Percentiles rank a stretch among this genome's conserved stretches.
phyloP scores from a whole-genome alignment of 768 basidiomycete genomes.

The Russula olivacea region DNA sequence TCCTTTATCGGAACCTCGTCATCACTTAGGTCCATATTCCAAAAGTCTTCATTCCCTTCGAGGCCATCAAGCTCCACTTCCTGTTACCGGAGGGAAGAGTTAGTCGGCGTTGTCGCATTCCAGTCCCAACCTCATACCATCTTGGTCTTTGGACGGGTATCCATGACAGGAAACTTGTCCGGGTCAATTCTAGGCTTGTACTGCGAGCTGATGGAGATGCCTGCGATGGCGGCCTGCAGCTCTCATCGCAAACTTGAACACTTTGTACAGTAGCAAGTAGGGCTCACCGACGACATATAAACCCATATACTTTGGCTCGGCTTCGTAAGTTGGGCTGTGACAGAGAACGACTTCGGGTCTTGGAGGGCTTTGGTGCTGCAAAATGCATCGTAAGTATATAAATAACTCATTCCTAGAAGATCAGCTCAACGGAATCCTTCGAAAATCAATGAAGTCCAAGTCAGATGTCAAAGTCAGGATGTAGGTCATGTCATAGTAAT shows the following conservation, averaged over 20 bases:
- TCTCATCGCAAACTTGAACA: conserved; percentile 14
- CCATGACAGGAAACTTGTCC: conserved; percentile 55
- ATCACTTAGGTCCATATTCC: conserved; percentile 43
- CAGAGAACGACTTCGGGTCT: conserved; percentile 51
- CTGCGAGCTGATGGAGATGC: conserved; percentile 45
- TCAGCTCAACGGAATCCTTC: conserved; percentile 58
- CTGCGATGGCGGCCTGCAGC: conserved; percentile 63
- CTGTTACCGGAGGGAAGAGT: conserved; percentile 34
- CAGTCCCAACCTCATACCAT: conserved; percentile 37
- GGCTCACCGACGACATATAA: conserved; percentile 44
- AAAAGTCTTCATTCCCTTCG: conserved; percentile 65
- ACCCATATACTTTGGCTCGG: conserved; percentile 53
- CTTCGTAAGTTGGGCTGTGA: conserved; percentile 57
- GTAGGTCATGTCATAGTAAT: conserved; percentile 55
- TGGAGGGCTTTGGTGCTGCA: conserved; percentile 63
- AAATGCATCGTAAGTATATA: neutral
- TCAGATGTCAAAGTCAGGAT: conserved; percentile 76
- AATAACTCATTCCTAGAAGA: neutral
- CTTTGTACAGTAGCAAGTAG: conserved; percentile 37
- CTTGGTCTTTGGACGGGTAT: conserved; percentile 64
- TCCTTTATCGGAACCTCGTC: conserved; percentile 28
- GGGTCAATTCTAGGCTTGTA: conserved; percentile 55
- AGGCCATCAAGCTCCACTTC: conserved; percentile 61
- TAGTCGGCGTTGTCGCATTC: neutral
- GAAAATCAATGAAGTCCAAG: conserved; percentile 67